Evolutionary conservation across 495 filamentous ascomycete genomes (phyloP), one percentile per base, ranked within the genome.

Genomic region (Emericellopsis terricola): DNA sequence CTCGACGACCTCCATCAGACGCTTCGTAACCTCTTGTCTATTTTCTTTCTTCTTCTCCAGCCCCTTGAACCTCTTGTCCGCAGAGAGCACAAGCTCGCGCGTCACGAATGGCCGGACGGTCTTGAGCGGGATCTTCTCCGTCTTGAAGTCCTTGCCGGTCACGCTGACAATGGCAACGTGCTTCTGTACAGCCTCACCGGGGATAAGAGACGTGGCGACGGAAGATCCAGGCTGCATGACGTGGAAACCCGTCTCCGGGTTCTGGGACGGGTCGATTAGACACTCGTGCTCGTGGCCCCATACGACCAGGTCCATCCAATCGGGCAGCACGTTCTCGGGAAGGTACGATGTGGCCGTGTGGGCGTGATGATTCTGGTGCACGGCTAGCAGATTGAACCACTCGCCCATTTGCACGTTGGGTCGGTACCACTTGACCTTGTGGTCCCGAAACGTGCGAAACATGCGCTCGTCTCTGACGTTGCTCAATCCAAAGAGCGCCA

Each of bases 271-370:
- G 27, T 92, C 71, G 42, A 96, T 91, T 3, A 89, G 52, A 49
- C 87, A 96, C 56, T 99, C 91, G 45, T 99, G 89, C 52, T 99
- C 89, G 46, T 99, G 89, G 16, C 89, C 89, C 89, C 89, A 99
- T 29, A 99, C 61, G 0, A 96, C 73, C 11, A 99, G 59, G 48
- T 99, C 81, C 24, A 96, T 55, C 48, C 92, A 99, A 4, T 79
- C 76, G 1, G 89, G 91, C 0, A 99, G 70, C 49, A 94, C 89
- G 46, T 83, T 83, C 48, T 99, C 91, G 2, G 91, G 84, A 0
- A 99, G 64, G 47, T 94, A 96, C 14, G 78, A 71, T 2, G 84
- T 94, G 24, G 84, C 71, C 2, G 79, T 92, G 47, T 94, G 77
- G 1, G 85, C 78, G 43, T 87, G 71, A 47, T 93, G 89, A 50